A percentile compares a stretch with the other conserved stretches of the same genome.
phyloP scores from a whole-genome alignment of 208 protist genomes.

The Acanthamoeba triangularis region DNA sequence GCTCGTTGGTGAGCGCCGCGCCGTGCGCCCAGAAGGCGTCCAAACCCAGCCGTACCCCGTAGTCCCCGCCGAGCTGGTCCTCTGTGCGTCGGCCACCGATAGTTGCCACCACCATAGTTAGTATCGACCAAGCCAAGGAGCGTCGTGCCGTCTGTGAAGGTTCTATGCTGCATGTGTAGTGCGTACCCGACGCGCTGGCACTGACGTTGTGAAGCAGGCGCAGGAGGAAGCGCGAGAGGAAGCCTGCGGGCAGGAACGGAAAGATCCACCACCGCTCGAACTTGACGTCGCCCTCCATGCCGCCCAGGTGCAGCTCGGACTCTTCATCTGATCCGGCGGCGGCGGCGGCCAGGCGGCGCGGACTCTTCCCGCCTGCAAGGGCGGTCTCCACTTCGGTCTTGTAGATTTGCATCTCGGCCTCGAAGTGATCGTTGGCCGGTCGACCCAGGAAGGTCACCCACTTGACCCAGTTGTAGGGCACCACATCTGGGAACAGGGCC shows the following conservation, averaged over 20 bases:
- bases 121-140: too few species aligned
- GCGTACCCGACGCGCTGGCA: not conserved
- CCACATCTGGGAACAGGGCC: not conserved
- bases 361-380: not conserved
- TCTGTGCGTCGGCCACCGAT: not conserved
- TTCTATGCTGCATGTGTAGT: too few species aligned
- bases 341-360: too few species aligned
- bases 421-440: not conserved
- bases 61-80: not conserved
- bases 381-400: not conserved
- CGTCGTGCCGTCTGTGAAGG: too few species aligned
- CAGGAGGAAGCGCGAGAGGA: slow-evolving; percentile 8
- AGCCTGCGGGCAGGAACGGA: not conserved
- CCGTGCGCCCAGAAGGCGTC: slow-evolving; percentile 23
- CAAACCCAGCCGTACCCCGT: not conserved
- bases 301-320: not conserved
- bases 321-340: not conserved
- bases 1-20: not conserved
- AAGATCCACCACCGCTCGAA: slow-evolving; percentile 54
- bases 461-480: slow-evolving; percentile 47
- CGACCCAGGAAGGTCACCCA: slow-evolving; percentile 13
- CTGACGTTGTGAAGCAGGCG: not conserved
- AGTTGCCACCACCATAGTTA: too few species aligned
- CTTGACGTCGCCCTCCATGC: slow-evolving; percentile 54
- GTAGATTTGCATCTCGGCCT: not conserved